Evolutionary conservation across 441 rosid species (phyloP), one percentile per base, ranked within the genome.

Genomic region (Bruguiera hainesii): DNA sequence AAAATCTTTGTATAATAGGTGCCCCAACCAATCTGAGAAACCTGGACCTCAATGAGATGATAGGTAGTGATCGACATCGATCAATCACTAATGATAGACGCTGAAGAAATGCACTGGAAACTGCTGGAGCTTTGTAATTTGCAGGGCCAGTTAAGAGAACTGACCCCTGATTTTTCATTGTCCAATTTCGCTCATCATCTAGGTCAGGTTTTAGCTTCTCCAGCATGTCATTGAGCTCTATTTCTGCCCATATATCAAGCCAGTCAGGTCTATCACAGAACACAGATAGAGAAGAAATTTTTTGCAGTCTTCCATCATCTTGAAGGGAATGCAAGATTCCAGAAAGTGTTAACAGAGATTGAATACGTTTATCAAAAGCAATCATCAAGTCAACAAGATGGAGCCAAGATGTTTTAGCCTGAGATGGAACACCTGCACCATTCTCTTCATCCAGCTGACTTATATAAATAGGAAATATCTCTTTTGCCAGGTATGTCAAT

Each of bases 191-290:
- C 63, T 87, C 89, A 28, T 82, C 70, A 73, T 85, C 89, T 9
- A 80, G 71, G 67, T 84, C 87, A 0, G 73, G 73, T 71, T 83
- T 84, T 60, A 91, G 63, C 74, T 87, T 88, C 58, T 87, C 87
- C 25, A 91, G 78, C 5, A 72, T 75, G 68, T 91, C 96, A 65
- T 69, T 80, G 26, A 89, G 84, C 85, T 91, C 97, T 74, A 87
- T 80, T 76, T 84, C 89, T 65, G 94, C 94, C 99, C 97, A 94
- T 62, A 87, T 46, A 81, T 89, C 91, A 28, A 89, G 86, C 99
- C 97, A 91, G 79, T 91, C 96, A 56, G 96, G 86, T 66, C 85
- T 82, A 82, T 89, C 98, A 84, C 85, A 82, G 83, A 91, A 91
- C 73, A 89, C 83, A 59, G 96, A 87, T 16, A 89, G 78, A 60